phyloP scores from a whole-genome alignment of 2,329 filamentous ascomycete species.

The Claviceps spartinae region DNA sequence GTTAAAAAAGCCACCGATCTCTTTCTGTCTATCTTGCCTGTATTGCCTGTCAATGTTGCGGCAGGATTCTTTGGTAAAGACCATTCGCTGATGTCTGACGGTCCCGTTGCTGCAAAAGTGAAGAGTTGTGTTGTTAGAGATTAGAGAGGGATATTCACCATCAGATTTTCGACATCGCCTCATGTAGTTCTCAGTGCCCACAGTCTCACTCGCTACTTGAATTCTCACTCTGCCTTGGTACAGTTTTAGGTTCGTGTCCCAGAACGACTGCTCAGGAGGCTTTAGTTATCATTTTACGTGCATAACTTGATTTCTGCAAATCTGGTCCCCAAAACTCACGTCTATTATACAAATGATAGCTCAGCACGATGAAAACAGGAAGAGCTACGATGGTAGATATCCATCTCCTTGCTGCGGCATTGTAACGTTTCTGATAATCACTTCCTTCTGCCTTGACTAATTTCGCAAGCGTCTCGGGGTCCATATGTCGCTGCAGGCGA shows the following conservation, averaged over 20 bases:
- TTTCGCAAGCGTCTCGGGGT: conserved; percentile 9
- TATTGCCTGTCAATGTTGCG: no score
- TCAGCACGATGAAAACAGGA: conserved; percentile 41
- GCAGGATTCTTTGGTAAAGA: no score
- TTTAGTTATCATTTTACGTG: background rate
- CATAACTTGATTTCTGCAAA: background rate
- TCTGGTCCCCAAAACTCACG: conserved; percentile 20
- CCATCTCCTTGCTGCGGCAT: conserved; percentile 31
- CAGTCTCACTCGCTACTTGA: no score
- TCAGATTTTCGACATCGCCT: no score
- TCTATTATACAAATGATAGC: conserved; percentile 39
- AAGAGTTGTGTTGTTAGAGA: no score
- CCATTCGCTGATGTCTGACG: no score
- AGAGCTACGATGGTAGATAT: conserved; percentile 34
- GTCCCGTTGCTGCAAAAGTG: no score
- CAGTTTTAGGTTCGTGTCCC: background rate
- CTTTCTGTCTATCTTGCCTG: no score
- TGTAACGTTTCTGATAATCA: conserved; percentile 30
- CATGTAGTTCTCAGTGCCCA: no score
- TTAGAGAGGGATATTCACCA: no score
- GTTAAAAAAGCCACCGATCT: no score
- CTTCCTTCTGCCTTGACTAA: conserved; percentile 11
- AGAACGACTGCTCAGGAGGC: background rate
- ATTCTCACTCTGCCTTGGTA: background rate
- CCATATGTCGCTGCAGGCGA: conserved; percentile 8